These are phyloP conservation scores for Thermomyces lanuginosus DNA, from an alignment of 2,329 filamentous ascomycete genomes.

Conservation along the genomic window DNA sequence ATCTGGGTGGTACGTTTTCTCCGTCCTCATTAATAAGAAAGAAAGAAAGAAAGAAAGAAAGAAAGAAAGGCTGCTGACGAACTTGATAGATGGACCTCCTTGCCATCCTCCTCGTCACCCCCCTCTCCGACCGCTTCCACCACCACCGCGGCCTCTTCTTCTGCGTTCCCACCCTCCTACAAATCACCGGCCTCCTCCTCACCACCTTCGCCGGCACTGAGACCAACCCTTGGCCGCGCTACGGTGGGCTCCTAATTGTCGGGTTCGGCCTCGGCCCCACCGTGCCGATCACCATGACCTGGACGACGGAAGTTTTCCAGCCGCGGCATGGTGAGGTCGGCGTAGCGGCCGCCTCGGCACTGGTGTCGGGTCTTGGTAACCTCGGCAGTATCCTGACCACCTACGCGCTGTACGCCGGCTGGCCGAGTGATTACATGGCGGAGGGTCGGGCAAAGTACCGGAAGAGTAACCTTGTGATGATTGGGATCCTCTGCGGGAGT, in stretches of 20 bases:
- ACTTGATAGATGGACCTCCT: slow-evolving; percentile 58
- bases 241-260: slow-evolving; percentile 75
- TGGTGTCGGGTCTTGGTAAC: slow-evolving; percentile 78
- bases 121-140: slow-evolving; percentile 76
- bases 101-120: slow-evolving; percentile 70
- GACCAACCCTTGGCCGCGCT: slow-evolving; percentile 60
- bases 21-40: too few relatives aligned
- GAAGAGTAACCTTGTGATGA: slow-evolving; percentile 74
- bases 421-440: slow-evolving; percentile 55
- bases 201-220: slow-evolving; percentile 54
- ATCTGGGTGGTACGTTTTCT: slow-evolving; percentile 62
- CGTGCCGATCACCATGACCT: slow-evolving; percentile 85
- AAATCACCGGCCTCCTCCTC: slow-evolving; percentile 65
- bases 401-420: slow-evolving; percentile 76
- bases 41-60: slow-evolving; percentile 2
- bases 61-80: slow-evolving; percentile 1
- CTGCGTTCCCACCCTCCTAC: slow-evolving; percentile 54
- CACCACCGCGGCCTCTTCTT: slow-evolving; percentile 66
- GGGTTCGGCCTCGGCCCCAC: slow-evolving; percentile 76
- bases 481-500: slow-evolving; percentile 65
- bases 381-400: slow-evolving; percentile 74
- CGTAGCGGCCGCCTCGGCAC: slow-evolving; percentile 67
- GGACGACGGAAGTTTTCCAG: slow-evolving; percentile 84
- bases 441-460: slow-evolving; percentile 54
- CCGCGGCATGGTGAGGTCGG: slow-evolving; percentile 77